Evolutionary conservation across 2,329 filamentous ascomycete species (phyloP).

Genomic region (Apiospora sp.): DNA sequence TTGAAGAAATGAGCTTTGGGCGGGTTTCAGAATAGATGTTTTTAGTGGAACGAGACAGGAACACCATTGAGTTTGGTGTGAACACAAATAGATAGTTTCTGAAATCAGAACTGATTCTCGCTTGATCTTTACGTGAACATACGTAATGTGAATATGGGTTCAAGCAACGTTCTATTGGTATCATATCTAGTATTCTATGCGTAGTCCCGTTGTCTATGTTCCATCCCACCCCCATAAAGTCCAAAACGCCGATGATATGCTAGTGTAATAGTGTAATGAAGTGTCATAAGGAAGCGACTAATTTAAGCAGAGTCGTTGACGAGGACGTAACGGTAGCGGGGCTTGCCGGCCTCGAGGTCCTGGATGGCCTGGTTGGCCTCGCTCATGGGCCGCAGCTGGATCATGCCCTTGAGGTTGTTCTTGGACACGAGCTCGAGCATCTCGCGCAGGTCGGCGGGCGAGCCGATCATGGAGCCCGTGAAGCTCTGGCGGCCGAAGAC

Average conservation of each 20-base stretch:
- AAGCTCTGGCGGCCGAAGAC: conserved; percentile 58
- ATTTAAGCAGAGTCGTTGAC: no score
- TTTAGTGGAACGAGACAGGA: no score
- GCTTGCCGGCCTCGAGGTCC: conserved; percentile 55
- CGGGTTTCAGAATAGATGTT: no score
- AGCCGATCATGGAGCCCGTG: conserved; percentile 51
- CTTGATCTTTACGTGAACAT: neutral
- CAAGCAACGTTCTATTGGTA: conserved; percentile 20
- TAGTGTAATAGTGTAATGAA: neutral
- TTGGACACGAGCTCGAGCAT: conserved; percentile 58
- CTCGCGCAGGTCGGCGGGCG: conserved; percentile 56
- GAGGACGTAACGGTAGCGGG: conserved; percentile 39
- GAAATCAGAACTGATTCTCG: neutral
- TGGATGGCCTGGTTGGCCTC: conserved; percentile 50
- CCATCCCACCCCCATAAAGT: neutral
- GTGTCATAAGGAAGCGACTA: no score
- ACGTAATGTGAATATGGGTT: neutral
- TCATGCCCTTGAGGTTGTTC: conserved; percentile 57
- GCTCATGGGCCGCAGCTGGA: conserved; percentile 55
- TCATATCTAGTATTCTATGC: conserved; percentile 19
- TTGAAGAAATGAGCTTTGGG: no score
- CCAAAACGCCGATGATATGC: neutral
- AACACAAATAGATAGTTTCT: neutral
- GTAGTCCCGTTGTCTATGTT: neutral
- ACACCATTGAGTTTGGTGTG: no score